Base-by-base conservation (phyloP, 805 yeast species). In the Millerago galiae region DNA sequence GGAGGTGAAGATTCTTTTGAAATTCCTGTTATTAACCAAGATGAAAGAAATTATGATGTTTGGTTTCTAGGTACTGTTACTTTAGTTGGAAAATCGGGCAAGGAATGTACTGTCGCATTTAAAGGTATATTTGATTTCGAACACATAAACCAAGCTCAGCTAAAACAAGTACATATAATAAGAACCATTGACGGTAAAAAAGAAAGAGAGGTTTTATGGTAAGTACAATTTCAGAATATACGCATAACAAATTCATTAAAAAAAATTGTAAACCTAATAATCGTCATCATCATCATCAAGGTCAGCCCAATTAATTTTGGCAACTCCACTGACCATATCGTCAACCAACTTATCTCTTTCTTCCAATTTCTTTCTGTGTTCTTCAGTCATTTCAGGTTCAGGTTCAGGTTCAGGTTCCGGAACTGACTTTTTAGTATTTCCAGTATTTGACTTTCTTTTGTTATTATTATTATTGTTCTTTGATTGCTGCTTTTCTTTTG, bases 91-190 rank as follows among this genome's bases (percentile, higher is more conserved):
- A 50, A 48, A 36, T 44, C 42, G 29, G 50, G 45, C 2, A 33
- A 41, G 4, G 29, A 30, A 3, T 52, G 53, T 11, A 45, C 49
- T 26, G 53, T 55, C 7, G 53, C 49, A 1, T 55, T 49, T 37
- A 54, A 47, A 26, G 60, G 60, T 3, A 43, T 50, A 8, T 55
- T 54, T 32, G 58, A 54, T 30, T 43, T 50, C 17, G 60, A 55
- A 16, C 59, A 56, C 42, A 33, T 38, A 15, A 56, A 52, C n/a
- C 56, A 53, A 21, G 59, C 56, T 6, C 47, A 49, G n/a, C 34
- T 56, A 11, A 25, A 31, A 2, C 47, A 47, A 8, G 54, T 54
- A 0, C 49, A 51, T 32, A 37, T 56, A 31, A 46, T 52, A 13
- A 44, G 34, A 27, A 38, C 35, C 2, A 43, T 45, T 1, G 40